phyloP scores from a whole-genome alignment of 2,329 filamentous ascomycete species.

The Neospermospora avenae region DNA sequence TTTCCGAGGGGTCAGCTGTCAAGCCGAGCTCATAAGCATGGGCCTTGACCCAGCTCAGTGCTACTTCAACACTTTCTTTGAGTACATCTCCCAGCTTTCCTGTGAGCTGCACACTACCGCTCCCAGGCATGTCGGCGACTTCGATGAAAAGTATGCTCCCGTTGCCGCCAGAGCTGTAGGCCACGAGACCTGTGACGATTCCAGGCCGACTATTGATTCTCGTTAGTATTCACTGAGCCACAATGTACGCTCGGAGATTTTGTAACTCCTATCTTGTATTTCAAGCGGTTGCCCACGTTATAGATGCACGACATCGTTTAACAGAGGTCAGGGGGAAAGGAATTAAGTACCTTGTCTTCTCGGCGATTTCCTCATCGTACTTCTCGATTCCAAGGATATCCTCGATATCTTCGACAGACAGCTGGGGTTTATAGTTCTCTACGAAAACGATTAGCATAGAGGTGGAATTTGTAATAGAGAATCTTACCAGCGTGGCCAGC shows the following conservation, averaged over 20 bases:
- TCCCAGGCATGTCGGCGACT: conserved; percentile 94
- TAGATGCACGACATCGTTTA: conserved; percentile 7
- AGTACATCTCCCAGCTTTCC: conserved; percentile 95
- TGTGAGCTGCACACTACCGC: conserved; percentile 87
- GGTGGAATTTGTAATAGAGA: not conserved
- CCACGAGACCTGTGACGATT: conserved; percentile 92
- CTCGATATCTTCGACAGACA: conserved; percentile 80
- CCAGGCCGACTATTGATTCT: conserved; percentile 62
- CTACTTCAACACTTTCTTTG: conserved; percentile 95
- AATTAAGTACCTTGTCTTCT: conserved; percentile 54
- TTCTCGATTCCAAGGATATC: conserved; percentile 88
- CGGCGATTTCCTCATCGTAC: conserved; percentile 93
- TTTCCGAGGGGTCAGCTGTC: conserved; percentile 73
- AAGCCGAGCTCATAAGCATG: conserved; percentile 90
- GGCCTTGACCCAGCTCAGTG: conserved; percentile 93
- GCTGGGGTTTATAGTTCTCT: conserved; percentile 67
- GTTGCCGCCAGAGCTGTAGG: conserved; percentile 88
- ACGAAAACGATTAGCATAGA: conserved; percentile 10
- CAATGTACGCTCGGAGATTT: conserved; percentile 17
- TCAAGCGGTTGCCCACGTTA: conserved; percentile 4
- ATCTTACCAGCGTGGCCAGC: conserved; percentile 45
- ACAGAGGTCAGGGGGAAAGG: not conserved
- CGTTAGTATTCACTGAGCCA: conserved; percentile 18
- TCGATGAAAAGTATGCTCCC: conserved; percentile 98
- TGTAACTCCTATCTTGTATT: conserved; percentile 17